Evolutionary conservation across 2,329 filamentous ascomycete species (phyloP), one percentile per base, ranked within the genome.

Genomic region (Colletotrichum cereale): DNA sequence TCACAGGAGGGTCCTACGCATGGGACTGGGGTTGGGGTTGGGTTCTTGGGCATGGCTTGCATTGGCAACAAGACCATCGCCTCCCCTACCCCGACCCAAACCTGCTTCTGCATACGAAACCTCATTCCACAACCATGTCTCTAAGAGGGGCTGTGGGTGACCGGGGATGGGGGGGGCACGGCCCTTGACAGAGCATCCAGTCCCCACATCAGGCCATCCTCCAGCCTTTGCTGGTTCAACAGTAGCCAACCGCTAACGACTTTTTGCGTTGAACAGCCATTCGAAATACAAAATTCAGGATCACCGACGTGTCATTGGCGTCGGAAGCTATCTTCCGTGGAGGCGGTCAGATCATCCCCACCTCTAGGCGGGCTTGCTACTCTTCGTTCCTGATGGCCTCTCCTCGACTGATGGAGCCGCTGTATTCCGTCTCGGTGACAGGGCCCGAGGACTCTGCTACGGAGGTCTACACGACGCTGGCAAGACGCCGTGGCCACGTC

Each of bases 331-430:
- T 99, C 79, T 97, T 95, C 86, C 91, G 96, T 62, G 96, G 96
- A 68, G 96, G 96, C 75, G 96, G 96, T 55, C 96, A 99, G 82
- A 97, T 99, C 79, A 99, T 99, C 79, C 96, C 96, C 56, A 98
- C 96, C 1, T 92, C 95, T 70, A 92, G 96, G 65, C 90, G 96
- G 67, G 95, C 96, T 14, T 96, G 96, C 82, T 99, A 99, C 83
- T 96, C 93, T 8, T 96, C 94, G 21, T 99, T 99, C 86, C 87
- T 99, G 58, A 98, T 98, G 94, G 96, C 96, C 3, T 96, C 94
- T 29, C 96, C 96, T 36, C 91, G 96, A 56, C 88, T 99, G 38
- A 98, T 99, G 95, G 96, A 99, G 82, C 96, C 96, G 0, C 89
- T 98, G 56, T 99, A 98, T 84, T 90, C 92, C 5, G 96, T 96